Conservation (phyloP, 805 yeast genomes). For the Saccharomycopsis lassenensis region DNA sequence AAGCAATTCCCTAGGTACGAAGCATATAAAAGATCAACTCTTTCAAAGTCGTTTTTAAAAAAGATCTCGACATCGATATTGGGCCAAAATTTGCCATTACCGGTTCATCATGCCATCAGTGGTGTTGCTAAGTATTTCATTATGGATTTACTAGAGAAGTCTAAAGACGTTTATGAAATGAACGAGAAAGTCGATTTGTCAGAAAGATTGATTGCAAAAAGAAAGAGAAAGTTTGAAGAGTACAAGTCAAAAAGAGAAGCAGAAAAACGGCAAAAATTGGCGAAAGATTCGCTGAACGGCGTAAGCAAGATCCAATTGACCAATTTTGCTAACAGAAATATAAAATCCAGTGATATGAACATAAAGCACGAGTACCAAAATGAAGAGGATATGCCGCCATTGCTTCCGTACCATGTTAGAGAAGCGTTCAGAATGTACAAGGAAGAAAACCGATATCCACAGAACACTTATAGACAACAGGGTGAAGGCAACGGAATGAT, state of each 20-base stretch:
- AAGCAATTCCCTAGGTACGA: slow-evolving; percentile 15
- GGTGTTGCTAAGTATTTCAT: slow-evolving; percentile 16
- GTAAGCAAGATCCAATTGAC: background rate
- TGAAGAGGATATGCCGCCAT: slow-evolving; percentile 8
- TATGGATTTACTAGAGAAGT: slow-evolving; percentile 17
- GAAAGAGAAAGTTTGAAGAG: slow-evolving; percentile 9
- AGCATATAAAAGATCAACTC: slow-evolving; percentile 14
- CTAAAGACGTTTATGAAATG: slow-evolving; percentile 16
- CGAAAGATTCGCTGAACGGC: background rate
- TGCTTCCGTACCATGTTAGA: slow-evolving; percentile 15
- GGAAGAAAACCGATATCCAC: slow-evolving; percentile 15
- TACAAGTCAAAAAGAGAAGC: background rate
- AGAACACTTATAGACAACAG: slow-evolving; percentile 13
- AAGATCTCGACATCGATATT: slow-evolving; percentile 13
- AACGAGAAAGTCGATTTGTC: slow-evolving; percentile 10
- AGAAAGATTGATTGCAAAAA: slow-evolving; percentile 5
- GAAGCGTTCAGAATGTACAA: slow-evolving; percentile 16
- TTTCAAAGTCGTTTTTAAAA: slow-evolving; percentile 12
- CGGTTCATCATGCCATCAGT: slow-evolving; percentile 13
- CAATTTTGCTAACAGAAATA: background rate
- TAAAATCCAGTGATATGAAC: background rate
- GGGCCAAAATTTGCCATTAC: slow-evolving; percentile 13
- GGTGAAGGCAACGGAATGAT: slow-evolving; percentile 16
- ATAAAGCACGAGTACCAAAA: background rate
- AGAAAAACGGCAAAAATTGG: slow-evolving; percentile 3